Evolutionary conservation across 2,329 filamentous ascomycete species (phyloP).

Genomic region (Fusarium longipes): DNA sequence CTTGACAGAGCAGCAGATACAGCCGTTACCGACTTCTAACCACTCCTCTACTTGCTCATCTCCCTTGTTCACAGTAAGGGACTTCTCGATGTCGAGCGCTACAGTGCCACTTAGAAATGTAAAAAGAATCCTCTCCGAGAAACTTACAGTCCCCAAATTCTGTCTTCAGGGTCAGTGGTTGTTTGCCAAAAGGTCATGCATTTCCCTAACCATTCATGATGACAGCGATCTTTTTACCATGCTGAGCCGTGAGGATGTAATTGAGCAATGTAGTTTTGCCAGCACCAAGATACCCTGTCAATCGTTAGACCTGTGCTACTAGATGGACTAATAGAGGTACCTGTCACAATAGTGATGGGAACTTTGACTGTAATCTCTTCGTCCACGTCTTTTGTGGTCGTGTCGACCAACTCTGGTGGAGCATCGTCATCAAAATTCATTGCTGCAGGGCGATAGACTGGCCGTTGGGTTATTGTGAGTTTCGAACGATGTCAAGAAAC

Average conservation of each 20-base stretch:
- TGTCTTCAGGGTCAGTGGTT: constrained; percentile 50
- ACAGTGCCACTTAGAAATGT: constrained; percentile 21
- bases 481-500: too few relatives aligned
- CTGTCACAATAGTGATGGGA: constrained; percentile 87
- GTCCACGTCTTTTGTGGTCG: constrained; percentile 51
- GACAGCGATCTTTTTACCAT: constrained; percentile 98
- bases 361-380: constrained; percentile 72
- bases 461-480: background rate
- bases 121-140: background rate
- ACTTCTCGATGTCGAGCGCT: constrained; percentile 96
- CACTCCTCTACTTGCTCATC: constrained; percentile 90
- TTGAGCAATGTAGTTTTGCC: constrained; percentile 96
- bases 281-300: constrained; percentile 88
- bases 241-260: constrained; percentile 92
- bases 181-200: background rate
- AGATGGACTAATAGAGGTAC: constrained; percentile 52
- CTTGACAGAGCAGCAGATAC: constrained; percentile 98
- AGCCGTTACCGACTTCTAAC: constrained; percentile 95
- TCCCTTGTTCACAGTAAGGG: constrained; percentile 87
- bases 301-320: background rate
- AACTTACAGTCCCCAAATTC: constrained; percentile 83
- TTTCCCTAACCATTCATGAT: constrained; percentile 81
- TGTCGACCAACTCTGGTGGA: constrained; percentile 72
- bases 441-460: constrained; percentile 23
- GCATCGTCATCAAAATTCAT: constrained; percentile 76